These are phyloP conservation scores for Dactylonectria estremocensis DNA, from an alignment of 2,329 filamentous ascomycete genomes.

Conservation along the genomic window DNA sequence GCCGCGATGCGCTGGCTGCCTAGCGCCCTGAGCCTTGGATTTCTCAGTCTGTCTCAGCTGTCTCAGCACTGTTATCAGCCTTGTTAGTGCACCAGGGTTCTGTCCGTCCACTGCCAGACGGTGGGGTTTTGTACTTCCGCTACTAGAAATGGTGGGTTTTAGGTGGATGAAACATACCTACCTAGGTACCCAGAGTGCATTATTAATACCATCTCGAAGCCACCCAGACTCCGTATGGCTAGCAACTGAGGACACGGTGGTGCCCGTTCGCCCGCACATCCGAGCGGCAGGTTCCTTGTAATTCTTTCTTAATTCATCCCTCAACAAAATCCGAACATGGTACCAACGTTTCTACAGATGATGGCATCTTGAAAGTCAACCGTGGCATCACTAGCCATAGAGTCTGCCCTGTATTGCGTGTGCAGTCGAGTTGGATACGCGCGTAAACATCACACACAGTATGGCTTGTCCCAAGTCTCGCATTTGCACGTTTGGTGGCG, in stretches of 20 bases:
- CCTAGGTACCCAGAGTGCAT: not conserved
- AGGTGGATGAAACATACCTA: not conserved
- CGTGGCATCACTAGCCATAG: not conserved
- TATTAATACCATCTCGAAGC: conserved; percentile 8
- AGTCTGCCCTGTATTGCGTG: not conserved
- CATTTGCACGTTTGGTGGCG: not conserved
- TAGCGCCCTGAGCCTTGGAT: conserved; percentile 24
- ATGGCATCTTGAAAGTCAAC: not conserved
- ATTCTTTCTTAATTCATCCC: not conserved
- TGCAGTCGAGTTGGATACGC: not conserved
- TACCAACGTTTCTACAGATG: not conserved
- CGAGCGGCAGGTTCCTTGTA: not conserved
- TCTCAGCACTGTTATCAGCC: conserved; percentile 23
- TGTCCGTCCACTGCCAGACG: conserved; percentile 3
- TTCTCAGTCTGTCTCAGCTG: conserved; percentile 6
- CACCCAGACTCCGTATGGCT: not conserved
- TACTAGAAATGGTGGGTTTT: too few species aligned
- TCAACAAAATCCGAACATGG: not conserved
- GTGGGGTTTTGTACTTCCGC: not conserved
- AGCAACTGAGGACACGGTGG: not conserved
- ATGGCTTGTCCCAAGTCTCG: not conserved
- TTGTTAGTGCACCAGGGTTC: conserved; percentile 8
- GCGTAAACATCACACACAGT: not conserved
- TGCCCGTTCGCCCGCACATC: not conserved
- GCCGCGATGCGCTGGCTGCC: conserved; percentile 47